These are phyloP conservation scores for Podospora pseudopauciseta DNA, from an alignment of 495 filamentous ascomycete species.

Conservation along the genomic window DNA sequence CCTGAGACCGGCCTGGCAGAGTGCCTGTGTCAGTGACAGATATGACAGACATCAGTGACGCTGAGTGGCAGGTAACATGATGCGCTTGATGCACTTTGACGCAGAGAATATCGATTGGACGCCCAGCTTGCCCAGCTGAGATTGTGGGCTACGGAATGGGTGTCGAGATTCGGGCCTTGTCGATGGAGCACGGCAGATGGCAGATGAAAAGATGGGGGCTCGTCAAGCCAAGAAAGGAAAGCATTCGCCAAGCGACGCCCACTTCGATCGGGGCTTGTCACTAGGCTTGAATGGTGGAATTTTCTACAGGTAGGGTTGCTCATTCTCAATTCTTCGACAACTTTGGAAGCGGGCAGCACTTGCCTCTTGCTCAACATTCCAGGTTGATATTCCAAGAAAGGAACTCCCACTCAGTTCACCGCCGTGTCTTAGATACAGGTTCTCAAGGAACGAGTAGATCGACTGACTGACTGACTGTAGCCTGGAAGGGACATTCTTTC, in stretches of 20 bases:
- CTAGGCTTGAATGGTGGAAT: not conserved
- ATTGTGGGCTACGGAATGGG: not conserved
- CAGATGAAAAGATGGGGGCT: constrained; percentile 9
- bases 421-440: too few relatives aligned
- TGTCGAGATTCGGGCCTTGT: constrained; percentile 7
- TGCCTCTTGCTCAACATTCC: too few relatives aligned
- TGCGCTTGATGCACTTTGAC: not conserved
- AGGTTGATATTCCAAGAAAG: not conserved
- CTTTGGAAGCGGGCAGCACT: too few relatives aligned
- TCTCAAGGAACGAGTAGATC: too few relatives aligned
- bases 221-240: not conserved
- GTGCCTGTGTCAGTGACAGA: not conserved
- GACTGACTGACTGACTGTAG: too few relatives aligned
- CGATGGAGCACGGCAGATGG: constrained; percentile 16
- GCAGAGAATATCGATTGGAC: not conserved
- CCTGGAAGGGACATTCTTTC: not conserved
- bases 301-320: not conserved
- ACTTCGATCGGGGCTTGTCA: not conserved
- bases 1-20: constrained; percentile 1
- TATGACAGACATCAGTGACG: not conserved
- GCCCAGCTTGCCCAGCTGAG: constrained; percentile 8
- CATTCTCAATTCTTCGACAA: too few relatives aligned
- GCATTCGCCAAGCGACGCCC: not conserved
- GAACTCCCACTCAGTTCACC: too few relatives aligned
- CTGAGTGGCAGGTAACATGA: not conserved